Evolutionary conservation across 208 protist species (phyloP).

Genomic region (Novymonas esmeraldas): DNA sequence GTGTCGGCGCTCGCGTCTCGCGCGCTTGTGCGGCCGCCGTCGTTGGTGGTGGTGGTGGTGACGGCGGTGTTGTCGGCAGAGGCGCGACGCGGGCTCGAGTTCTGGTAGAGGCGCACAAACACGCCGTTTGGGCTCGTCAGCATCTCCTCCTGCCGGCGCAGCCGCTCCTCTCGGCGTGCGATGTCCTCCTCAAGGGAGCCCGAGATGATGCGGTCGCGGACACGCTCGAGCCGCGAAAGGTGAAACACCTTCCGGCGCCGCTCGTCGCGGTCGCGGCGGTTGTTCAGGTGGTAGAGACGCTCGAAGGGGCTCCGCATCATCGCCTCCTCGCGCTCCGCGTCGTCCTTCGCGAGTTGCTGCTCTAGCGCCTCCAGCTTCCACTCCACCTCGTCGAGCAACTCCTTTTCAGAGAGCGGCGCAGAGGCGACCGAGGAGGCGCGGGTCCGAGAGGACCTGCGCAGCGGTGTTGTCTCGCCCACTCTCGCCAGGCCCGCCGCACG

Average conservation of each 20-base stretch:
- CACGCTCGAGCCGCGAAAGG: constrained; percentile 52
- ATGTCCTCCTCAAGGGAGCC: constrained; percentile 52
- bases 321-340: constrained; percentile 33
- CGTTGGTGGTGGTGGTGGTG: background rate
- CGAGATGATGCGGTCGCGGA: constrained; percentile 52
- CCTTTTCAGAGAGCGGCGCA: constrained; percentile 22
- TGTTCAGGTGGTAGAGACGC: constrained; percentile 87
- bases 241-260: constrained; percentile 50
- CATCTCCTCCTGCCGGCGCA: constrained; percentile 39
- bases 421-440: constrained; percentile 7
- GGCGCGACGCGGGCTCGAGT: constrained; percentile 6
- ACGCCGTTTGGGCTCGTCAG: constrained; percentile 45
- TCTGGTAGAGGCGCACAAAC: constrained; percentile 71
- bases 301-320: constrained; percentile 62
- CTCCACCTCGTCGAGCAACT: constrained; percentile 52
- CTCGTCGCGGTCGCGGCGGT: constrained; percentile 73
- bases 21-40: constrained; percentile 6
- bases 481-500: background rate
- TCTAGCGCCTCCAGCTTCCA: constrained; percentile 44
- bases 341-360: constrained; percentile 40
- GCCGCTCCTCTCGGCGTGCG: constrained; percentile 34
- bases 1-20: constrained; percentile 8
- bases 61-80: background rate
- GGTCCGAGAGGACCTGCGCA: constrained; percentile 5
- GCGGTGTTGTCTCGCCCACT: background rate